Conservation (phyloP, 495 filamentous ascomycete genomes). For the Trichoderma parareesei region DNA sequence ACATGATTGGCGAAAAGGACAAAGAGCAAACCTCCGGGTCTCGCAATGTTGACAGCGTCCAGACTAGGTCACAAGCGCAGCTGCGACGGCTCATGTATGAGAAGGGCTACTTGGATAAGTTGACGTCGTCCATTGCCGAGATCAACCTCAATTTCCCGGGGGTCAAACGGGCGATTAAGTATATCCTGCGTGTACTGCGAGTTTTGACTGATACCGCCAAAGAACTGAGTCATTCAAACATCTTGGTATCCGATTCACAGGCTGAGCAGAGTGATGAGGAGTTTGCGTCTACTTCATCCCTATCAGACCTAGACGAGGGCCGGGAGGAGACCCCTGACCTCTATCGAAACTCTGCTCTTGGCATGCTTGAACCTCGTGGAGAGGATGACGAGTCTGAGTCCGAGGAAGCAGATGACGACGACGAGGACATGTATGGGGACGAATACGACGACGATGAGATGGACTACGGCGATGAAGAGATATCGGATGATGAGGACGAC, state of each 20-base stretch:
- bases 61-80: slow-evolving; percentile 52
- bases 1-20: slow-evolving; percentile 77
- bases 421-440: slow-evolving; percentile 78
- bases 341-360: slow-evolving; percentile 90
- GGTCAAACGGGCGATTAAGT: slow-evolving; percentile 89
- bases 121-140: slow-evolving; percentile 90
- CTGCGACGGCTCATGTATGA: slow-evolving; percentile 95
- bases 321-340: slow-evolving; percentile 96
- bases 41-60: slow-evolving; percentile 25
- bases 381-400: slow-evolving; percentile 65
- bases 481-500: slow-evolving; percentile 68
- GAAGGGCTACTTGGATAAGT: slow-evolving; percentile 80
- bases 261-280: slow-evolving; percentile 77
- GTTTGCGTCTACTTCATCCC: slow-evolving; percentile 79
- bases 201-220: slow-evolving; percentile 82
- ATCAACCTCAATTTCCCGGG: slow-evolving; percentile 92
- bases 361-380: slow-evolving; percentile 75
- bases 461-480: slow-evolving; percentile 82
- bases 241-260: slow-evolving; percentile 50
- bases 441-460: slow-evolving; percentile 74
- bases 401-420: slow-evolving; percentile 56
- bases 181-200: slow-evolving; percentile 84
- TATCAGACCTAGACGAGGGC: slow-evolving; percentile 78
- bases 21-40: slow-evolving; percentile 40
- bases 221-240: slow-evolving; percentile 71